These are phyloP conservation scores for Amanita subjunquillea DNA, from an alignment of 768 basidiomycete genomes.

Conservation along the genomic window DNA sequence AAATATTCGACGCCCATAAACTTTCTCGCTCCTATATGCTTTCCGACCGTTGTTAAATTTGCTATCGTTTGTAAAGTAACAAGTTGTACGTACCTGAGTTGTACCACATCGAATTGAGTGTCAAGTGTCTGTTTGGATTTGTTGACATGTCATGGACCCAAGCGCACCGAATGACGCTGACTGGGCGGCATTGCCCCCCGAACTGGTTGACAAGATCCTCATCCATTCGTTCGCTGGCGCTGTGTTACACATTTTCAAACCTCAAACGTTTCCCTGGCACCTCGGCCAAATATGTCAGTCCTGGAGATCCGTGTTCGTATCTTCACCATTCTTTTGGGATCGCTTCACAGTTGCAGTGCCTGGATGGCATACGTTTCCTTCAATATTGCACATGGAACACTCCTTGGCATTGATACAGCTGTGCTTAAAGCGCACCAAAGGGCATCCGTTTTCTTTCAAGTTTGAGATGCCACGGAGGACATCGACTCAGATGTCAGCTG, in stretches of 20 bases:
- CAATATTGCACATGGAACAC: neutral
- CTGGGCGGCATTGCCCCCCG: neutral
- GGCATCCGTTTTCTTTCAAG: neutral
- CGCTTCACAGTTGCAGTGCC: neutral
- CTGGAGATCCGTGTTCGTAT: slow-evolving; percentile 1
- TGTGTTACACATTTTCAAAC: neutral
- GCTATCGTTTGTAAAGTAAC: no score
- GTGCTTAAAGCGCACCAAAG: neutral
- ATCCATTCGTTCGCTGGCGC: neutral
- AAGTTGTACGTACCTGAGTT: no score
- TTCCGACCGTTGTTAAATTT: neutral
- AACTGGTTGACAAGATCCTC: slow-evolving; percentile 14
- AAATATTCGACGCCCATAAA: no score
- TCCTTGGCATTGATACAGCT: neutral
- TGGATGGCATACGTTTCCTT: no score
- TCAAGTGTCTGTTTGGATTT: no score
- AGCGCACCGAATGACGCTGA: neutral
- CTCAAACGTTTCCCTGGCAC: neutral
- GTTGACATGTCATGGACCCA: neutral
- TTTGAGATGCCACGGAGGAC: neutral
- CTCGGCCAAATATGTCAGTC: neutral
- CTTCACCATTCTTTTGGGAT: neutral
- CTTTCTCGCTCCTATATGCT: neutral
- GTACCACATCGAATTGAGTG: no score
- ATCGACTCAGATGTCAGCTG: no score